phyloP scores from a whole-genome alignment of 345 rosid species.

The Arabidopsis suecica region DNA sequence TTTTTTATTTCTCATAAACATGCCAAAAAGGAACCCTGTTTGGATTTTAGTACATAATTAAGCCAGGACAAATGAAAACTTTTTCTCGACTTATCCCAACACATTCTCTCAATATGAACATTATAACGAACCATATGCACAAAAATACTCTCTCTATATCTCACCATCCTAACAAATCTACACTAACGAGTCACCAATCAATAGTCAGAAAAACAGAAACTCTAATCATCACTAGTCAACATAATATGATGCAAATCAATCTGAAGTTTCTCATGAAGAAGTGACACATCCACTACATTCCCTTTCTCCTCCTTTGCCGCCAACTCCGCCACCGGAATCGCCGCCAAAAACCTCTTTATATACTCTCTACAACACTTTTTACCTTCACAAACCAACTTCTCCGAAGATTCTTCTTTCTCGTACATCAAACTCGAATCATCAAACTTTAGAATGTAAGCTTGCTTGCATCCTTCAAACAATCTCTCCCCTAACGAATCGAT shows the following conservation, averaged over 20 bases:
- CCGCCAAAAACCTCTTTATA: slow-evolving; percentile 69
- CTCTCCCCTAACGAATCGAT: slow-evolving; percentile 71
- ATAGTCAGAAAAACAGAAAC: slow-evolving; percentile 10
- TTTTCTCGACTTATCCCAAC: background rate
- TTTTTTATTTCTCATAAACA: background rate
- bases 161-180: slow-evolving; percentile 4
- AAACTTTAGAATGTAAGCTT: slow-evolving; percentile 63
- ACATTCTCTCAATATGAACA: background rate
- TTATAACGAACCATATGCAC: slow-evolving; percentile 25
- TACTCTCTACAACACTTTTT: slow-evolving; percentile 69
- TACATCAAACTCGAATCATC: slow-evolving; percentile 55
- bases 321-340: slow-evolving; percentile 56
- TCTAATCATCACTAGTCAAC: slow-evolving; percentile 22
- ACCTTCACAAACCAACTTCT: slow-evolving; percentile 51
- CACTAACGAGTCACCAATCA: slow-evolving; percentile 18
- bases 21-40: background rate
- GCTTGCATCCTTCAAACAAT: slow-evolving; percentile 64
- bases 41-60: background rate
- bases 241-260: slow-evolving; percentile 61
- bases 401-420: slow-evolving; percentile 38
- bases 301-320: slow-evolving; percentile 61
- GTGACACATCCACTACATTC: slow-evolving; percentile 40
- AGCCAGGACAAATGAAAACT: slow-evolving; percentile 6
- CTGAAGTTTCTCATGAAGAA: slow-evolving; percentile 60
- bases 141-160: background rate